A percentile compares a stretch with the other conserved stretches of the same genome.
phyloP scores from a whole-genome alignment of 768 basidiomycete genomes.

The Hygrocybe punicea region DNA sequence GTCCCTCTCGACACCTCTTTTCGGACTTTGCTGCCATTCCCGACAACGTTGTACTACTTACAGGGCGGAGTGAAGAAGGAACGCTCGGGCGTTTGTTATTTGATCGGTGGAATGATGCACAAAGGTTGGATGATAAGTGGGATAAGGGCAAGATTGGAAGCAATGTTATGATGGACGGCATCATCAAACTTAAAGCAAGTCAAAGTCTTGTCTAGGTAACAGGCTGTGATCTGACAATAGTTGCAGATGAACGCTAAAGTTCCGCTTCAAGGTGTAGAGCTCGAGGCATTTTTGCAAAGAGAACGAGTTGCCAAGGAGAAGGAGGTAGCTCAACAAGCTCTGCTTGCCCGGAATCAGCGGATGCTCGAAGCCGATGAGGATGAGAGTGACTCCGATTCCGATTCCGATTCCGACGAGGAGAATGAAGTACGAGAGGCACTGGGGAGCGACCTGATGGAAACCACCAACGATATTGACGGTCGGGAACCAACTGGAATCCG shows the following conservation, averaged over 20 bases:
- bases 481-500: conserved; percentile 18
- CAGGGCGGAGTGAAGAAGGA: conserved; percentile 71
- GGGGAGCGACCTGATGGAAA: conserved; percentile 49
- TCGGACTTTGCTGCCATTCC: conserved; percentile 78
- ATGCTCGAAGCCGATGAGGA: conserved; percentile 95
- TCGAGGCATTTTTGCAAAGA: conserved; percentile 74
- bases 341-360: conserved; percentile 74
- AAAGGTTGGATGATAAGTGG: conserved; percentile 79
- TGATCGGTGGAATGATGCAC: conserved; percentile 79
- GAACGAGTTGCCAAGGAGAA: conserved; percentile 77
- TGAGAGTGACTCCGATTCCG: conserved; percentile 73
- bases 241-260: conserved; percentile 83
- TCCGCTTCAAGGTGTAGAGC: conserved; percentile 81
- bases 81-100: conserved; percentile 78
- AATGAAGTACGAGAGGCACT: conserved; percentile 58
- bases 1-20: conserved; percentile 84
- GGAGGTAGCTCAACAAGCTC: conserved; percentile 82
- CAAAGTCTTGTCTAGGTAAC: not conserved
- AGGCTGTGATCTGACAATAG: conserved; percentile 6
- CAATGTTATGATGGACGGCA: conserved; percentile 77
- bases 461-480: conserved; percentile 32
- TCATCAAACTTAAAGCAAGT: conserved; percentile 61
- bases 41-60: conserved; percentile 85
- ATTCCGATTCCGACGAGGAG: conserved; percentile 62
- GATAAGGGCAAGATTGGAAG: conserved; percentile 87